These are phyloP conservation scores for Solanum aculeatissimum DNA, from an alignment of 305 asterid genomes.

Conservation along the genomic window DNA sequence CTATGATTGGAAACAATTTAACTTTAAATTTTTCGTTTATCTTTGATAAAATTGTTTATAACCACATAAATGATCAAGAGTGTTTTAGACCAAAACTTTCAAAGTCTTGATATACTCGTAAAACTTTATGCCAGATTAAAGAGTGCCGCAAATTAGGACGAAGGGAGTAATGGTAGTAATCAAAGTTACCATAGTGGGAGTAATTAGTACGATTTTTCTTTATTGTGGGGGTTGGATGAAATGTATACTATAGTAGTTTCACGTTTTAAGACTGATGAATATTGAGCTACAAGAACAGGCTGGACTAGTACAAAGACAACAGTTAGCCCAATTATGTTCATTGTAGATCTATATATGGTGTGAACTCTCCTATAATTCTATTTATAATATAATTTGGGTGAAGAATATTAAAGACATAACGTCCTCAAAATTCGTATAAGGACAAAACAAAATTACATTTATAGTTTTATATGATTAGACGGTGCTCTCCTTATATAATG, in stretches of 20 bases:
- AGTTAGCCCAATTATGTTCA: background rate
- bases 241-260: background rate
- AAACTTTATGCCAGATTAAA: background rate
- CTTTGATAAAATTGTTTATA: background rate
- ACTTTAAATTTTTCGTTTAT: background rate
- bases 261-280: background rate
- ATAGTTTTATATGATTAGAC: background rate
- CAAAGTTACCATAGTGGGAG: background rate
- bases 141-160: background rate
- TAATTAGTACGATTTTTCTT: background rate
- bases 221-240: background rate
- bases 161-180: background rate
- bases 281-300: background rate
- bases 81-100: background rate
- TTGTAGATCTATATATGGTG: background rate
- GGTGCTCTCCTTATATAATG: background rate
- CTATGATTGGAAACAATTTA: background rate
- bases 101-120: background rate
- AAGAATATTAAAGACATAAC: background rate
- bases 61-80: background rate
- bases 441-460: background rate
- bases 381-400: background rate
- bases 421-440: background rate
- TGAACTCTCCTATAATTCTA: background rate
- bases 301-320: background rate